Percentiles rank a stretch among this genome's conserved stretches.
phyloP scores from a whole-genome alignment of 73 alveolate genomes.

The Tetrahymena malaccensis region DNA sequence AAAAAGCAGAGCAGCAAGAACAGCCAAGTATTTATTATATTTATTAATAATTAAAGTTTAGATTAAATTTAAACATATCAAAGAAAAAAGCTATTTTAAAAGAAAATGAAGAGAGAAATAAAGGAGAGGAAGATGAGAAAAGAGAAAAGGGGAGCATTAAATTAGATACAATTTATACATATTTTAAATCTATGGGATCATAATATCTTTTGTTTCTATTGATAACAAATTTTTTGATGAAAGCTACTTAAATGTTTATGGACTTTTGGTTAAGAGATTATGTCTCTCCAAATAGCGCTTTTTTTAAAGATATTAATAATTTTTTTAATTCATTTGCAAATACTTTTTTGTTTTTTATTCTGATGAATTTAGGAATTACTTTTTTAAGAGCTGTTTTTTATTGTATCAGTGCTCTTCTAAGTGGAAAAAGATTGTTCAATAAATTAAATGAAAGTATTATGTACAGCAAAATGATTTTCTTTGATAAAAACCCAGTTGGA shows the following conservation, averaged over 20 bases:
- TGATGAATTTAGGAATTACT: not conserved
- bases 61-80: too few species aligned
- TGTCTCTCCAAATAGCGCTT: not conserved
- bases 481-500: slow-evolving; percentile 19
- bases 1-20: not conserved
- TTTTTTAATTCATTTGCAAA: not conserved
- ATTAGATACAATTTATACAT: slow-evolving; percentile 4
- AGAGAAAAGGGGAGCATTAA: slow-evolving; percentile 39
- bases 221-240: not conserved
- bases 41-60: too few species aligned
- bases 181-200: slow-evolving; percentile 4
- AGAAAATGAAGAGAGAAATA: not conserved
- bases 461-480: not conserved
- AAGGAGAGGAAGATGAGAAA: slow-evolving; percentile 37
- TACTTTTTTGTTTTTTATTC: not conserved
- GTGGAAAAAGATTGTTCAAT: slow-evolving; percentile 2
- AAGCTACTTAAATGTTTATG: slow-evolving; percentile 4
- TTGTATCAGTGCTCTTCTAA: not conserved
- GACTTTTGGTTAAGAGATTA: slow-evolving; percentile 42
- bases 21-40: not conserved
- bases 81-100: not conserved
- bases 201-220: not conserved
- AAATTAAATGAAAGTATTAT: not conserved
- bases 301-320: not conserved
- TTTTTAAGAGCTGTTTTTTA: not conserved